Conservation (phyloP, 2,329 filamentous ascomycete genomes). For the Claviceps digitariae region DNA sequence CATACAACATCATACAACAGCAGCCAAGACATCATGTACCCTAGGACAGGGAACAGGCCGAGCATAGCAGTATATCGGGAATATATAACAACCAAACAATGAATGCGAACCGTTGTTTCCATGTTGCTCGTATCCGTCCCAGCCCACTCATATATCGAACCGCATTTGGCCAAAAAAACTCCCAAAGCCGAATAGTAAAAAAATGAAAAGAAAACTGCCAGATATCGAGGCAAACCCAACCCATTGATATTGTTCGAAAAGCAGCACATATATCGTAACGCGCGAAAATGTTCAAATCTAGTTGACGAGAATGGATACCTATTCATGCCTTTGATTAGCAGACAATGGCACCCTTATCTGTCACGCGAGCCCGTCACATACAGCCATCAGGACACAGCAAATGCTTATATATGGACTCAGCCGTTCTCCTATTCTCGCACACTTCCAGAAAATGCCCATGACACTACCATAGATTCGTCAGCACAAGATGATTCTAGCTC, state of each 20-base stretch:
- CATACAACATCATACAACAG: neutral
- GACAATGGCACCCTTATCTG: neutral
- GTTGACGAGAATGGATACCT: constrained; percentile 25
- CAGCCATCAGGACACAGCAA: constrained; percentile 89
- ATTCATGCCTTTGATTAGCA: neutral
- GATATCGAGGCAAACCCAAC: neutral
- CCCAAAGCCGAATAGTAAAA: neutral
- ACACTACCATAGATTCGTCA: constrained; percentile 32
- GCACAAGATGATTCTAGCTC: neutral
- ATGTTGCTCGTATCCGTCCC: neutral
- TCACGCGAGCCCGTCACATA: constrained; percentile 26
- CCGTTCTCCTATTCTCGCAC: constrained; percentile 79
- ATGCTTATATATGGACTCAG: constrained; percentile 91
- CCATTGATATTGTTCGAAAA: neutral
- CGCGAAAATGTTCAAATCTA: constrained; percentile 12
- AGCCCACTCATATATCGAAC: neutral
- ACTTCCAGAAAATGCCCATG: constrained; percentile 91
- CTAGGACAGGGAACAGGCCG: neutral
- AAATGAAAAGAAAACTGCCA: neutral
- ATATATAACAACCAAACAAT: neutral
- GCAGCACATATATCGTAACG: neutral
- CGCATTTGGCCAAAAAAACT: neutral
- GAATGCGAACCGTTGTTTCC: neutral
- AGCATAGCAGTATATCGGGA: too few relatives aligned
- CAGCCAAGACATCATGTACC: neutral